These are phyloP conservation scores for Pseudopyricularia javanii DNA, from an alignment of 2,329 filamentous ascomycete species.

Conservation along the genomic window DNA sequence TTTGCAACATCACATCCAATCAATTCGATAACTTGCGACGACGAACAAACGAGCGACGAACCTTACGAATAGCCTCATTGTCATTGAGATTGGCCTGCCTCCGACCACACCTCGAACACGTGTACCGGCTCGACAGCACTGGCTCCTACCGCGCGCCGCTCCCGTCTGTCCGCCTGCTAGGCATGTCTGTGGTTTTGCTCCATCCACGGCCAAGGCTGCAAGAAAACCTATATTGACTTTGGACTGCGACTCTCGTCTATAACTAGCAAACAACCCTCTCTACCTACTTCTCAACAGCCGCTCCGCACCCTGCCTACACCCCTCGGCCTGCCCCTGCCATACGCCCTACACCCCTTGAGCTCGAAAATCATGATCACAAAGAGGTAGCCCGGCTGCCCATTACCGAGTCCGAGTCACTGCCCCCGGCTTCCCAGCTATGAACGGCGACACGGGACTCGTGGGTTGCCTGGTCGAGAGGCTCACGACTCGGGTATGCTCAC, in stretches of 20 bases:
- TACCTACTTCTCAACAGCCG: not conserved
- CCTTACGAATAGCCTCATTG: not conserved
- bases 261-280: too few relatives aligned
- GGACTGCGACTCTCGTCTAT: too few relatives aligned
- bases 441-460: slow-evolving; percentile 46
- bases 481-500: slow-evolving; percentile 40
- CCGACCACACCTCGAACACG: too few relatives aligned
- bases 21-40: not conserved
- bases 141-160: too few relatives aligned
- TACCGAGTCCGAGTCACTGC: slow-evolving; percentile 6
- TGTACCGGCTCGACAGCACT: too few relatives aligned
- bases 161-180: too few relatives aligned
- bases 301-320: not conserved
- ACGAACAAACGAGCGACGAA: not conserved
- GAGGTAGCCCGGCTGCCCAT: slow-evolving; percentile 11
- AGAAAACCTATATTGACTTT: too few relatives aligned
- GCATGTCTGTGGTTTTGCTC: too few relatives aligned
- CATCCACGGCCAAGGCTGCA: too few relatives aligned
- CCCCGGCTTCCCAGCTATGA: slow-evolving; percentile 27
- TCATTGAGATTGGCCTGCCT: too few relatives aligned
- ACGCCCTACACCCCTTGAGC: too few relatives aligned
- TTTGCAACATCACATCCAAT: not conserved
- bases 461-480: slow-evolving; percentile 51
- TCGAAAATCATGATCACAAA: slow-evolving; percentile 3
- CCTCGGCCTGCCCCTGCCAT: not conserved